phyloP scores from a whole-genome alignment of 495 filamentous ascomycete genomes.

The Aspergillus funiculosus region DNA sequence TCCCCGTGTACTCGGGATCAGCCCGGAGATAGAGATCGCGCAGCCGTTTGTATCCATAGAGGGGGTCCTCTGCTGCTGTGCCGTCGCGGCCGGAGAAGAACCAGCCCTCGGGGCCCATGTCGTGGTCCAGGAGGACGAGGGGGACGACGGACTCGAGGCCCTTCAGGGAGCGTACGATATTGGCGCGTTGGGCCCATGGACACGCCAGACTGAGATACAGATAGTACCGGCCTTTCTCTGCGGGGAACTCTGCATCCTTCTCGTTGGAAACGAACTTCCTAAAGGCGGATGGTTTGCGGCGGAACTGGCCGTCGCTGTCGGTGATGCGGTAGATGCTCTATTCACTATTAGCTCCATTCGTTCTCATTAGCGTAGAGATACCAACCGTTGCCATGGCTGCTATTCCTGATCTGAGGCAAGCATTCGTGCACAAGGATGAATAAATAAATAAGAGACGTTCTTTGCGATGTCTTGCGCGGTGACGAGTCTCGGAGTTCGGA shows the following conservation, averaged over 20 bases:
- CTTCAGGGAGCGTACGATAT: conserved; percentile 72
- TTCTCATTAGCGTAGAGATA: too few relatives aligned
- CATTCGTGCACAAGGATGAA: too few relatives aligned
- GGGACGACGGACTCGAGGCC: conserved; percentile 69
- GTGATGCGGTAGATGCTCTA: conserved; percentile 30
- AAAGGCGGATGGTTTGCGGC: conserved; percentile 44
- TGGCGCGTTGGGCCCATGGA: conserved; percentile 77
- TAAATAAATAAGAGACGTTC: too few relatives aligned
- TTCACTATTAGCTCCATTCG: too few relatives aligned
- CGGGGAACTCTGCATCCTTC: conserved; percentile 59
- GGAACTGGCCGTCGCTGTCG: conserved; percentile 48
- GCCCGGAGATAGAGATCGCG: conserved; percentile 68
- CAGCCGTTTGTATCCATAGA: conserved; percentile 58
- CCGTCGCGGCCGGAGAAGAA: conserved; percentile 59
- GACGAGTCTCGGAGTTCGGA: too few relatives aligned
- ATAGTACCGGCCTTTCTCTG: conserved; percentile 72
- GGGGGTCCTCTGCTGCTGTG: conserved; percentile 52
- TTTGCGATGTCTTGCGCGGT: too few relatives aligned
- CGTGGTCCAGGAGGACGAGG: conserved; percentile 62
- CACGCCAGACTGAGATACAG: conserved; percentile 73
- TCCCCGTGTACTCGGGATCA: conserved; percentile 61
- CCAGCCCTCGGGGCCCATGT: conserved; percentile 64
- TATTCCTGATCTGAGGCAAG: too few relatives aligned
- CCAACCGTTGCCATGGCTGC: too few relatives aligned
- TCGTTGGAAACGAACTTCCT: conserved; percentile 46